Conservation (phyloP, 164 flowering plant species). For the Sedum album region DNA sequence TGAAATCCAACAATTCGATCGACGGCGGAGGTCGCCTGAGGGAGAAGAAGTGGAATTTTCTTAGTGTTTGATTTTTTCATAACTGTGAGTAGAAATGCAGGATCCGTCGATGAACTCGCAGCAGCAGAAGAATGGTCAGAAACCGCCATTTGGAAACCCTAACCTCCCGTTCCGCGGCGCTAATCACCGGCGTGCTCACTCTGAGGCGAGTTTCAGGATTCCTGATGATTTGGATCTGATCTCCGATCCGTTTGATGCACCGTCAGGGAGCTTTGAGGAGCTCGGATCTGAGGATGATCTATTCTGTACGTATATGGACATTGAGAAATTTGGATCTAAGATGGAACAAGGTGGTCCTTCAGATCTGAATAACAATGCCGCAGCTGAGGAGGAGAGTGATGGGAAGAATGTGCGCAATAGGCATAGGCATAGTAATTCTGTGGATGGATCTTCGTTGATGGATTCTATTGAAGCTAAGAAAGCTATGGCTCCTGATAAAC, state of each 20-base stretch:
- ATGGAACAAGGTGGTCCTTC: slow-evolving; percentile 14
- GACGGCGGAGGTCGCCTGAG: no score
- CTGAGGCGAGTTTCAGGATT: slow-evolving; percentile 73
- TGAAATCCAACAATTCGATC: no score
- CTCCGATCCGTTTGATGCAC: slow-evolving; percentile 50
- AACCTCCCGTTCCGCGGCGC: slow-evolving; percentile 32
- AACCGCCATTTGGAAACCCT: no score
- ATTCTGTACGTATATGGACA: slow-evolving; percentile 53
- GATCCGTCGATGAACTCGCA: no score
- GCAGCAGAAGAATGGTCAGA: slow-evolving; percentile 12
- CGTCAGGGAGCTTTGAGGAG: slow-evolving; percentile 53
- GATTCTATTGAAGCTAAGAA: slow-evolving; percentile 72
- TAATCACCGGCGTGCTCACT: slow-evolving; percentile 80
- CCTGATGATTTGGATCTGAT: slow-evolving; percentile 69
- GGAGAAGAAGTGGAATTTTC: no score
- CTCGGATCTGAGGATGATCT: slow-evolving; percentile 82
- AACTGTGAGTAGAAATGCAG: no score
- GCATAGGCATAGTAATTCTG: slow-evolving; percentile 81
- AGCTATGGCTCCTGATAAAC: slow-evolving; percentile 83
- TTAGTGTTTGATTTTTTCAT: no score
- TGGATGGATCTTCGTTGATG: slow-evolving; percentile 50
- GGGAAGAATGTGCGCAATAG: slow-evolving; percentile 24
- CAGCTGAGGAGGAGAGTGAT: slow-evolving; percentile 9
- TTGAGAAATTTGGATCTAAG: slow-evolving; percentile 43
- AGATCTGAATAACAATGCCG: slow-evolving; percentile 2